These are phyloP conservation scores for Piper betle DNA, from an alignment of 164 flowering plant species.

Conservation along the genomic window DNA sequence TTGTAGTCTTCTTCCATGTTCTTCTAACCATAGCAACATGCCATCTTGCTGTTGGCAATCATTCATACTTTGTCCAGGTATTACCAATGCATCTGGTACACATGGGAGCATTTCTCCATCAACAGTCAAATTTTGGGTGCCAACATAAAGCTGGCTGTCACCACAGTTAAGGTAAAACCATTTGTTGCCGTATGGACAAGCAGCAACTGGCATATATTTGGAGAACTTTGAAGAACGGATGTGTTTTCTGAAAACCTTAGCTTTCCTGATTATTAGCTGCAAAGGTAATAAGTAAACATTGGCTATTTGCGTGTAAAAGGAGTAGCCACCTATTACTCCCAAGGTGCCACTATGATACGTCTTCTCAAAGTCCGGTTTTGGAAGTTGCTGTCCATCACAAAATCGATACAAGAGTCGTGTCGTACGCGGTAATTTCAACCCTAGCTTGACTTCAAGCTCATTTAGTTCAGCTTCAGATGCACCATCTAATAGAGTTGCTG, in stretches of 20 bases:
- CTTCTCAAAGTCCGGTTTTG: neutral
- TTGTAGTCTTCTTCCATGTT: conserved; percentile 66
- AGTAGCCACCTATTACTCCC: conserved; percentile 90
- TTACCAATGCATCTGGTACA: conserved; percentile 46
- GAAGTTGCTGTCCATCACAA: conserved; percentile 59
- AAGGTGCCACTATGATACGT: conserved; percentile 8
- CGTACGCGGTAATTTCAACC: conserved; percentile 68
- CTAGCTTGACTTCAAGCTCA: conserved; percentile 36
- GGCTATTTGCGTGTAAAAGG: conserved; percentile 44
- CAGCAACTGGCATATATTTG: conserved; percentile 53
- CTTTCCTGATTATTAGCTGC: conserved; percentile 24
- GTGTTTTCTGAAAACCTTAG: conserved; percentile 24
- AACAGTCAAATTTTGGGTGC: conserved; percentile 41
- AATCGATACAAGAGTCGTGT: conserved; percentile 77
- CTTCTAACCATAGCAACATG: conserved; percentile 89
- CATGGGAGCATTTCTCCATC: conserved; percentile 79
- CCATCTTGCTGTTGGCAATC: conserved; percentile 53
- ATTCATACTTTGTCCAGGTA: conserved; percentile 24
- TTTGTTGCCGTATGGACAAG: conserved; percentile 35
- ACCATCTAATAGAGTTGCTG: conserved; percentile 44
- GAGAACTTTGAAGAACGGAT: conserved; percentile 24
- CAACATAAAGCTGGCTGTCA: conserved; percentile 66
- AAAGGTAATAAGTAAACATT: conserved; percentile 67
- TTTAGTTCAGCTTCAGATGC: conserved; percentile 64
- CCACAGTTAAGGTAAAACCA: conserved; percentile 62